Evolutionary conservation across 2,329 filamentous ascomycete species (phyloP), one percentile per base, ranked within the genome.

Genomic region (Dothistroma septosporum): DNA sequence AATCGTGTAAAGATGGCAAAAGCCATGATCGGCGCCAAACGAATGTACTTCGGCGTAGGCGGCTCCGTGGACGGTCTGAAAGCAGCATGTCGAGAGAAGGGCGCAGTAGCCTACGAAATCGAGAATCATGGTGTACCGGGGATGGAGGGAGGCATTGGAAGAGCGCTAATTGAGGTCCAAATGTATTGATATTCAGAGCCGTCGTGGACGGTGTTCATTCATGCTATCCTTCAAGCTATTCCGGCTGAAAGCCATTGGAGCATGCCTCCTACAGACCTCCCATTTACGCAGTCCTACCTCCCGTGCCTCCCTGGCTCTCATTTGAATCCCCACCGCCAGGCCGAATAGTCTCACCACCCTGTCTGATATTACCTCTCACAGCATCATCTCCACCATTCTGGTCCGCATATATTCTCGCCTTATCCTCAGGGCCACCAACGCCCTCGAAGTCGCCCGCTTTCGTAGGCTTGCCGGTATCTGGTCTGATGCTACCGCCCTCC

Each of bases 21-120:
- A 53, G 86, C 87, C 1, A 77, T 91, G 21, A 82, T 93, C 5
- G 90, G 84, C 2, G 90, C 90, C 0, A 94, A 94, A 77, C 84
- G 85, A 65, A 81, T 92, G 11, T 94, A 94, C 75, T 94, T 94
- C 75, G 90, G 90, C 2, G 90, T 94, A 5, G 90, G 90, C 0
- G 90, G 90, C 0, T 92, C 89, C 21, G 82, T 94, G 22, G 88
- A 91, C 72, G 89, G 90, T 65, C 91, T 94, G 67, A 76, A 79
- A 60, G 74, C 76, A 53, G 76, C 76, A 55, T 79, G 77, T 65
- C 69, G 73, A 24, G 72, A 72, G 48, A 69, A 69, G 32, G 77
- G 78, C 4, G 76, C 76, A 22, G 78, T 81, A 31, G 79, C 76
- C 14, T 76, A 75, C 59, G 79, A 82, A 66, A 74, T 80, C 54